Conservation (phyloP, 306 rosid species). For the Quercus robur region DNA sequence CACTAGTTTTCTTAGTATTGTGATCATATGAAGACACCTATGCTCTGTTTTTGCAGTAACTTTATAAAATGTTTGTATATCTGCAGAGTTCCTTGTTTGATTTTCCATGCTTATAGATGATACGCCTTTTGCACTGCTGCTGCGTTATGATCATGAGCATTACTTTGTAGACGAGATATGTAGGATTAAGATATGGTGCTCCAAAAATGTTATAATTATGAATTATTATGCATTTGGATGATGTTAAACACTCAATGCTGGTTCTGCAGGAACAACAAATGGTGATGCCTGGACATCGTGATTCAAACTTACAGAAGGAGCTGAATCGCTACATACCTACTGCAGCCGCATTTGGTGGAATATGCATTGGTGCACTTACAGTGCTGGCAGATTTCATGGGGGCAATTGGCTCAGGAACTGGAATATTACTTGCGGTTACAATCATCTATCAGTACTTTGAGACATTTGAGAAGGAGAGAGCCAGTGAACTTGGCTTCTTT, state of each 20-base stretch:
- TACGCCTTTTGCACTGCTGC: neutral
- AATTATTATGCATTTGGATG: neutral
- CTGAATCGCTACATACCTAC: conserved; percentile 66
- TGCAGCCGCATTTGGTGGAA: conserved; percentile 68
- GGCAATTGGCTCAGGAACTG: conserved; percentile 69
- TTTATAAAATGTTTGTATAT: neutral
- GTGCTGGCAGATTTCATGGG: conserved; percentile 79
- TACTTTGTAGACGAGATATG: neutral
- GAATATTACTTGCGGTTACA: conserved; percentile 66
- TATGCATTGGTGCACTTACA: conserved; percentile 71
- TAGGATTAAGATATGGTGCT: neutral
- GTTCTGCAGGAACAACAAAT: conserved; percentile 65
- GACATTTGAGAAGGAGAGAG: conserved; percentile 66
- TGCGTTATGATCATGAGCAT: neutral
- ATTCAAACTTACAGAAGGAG: conserved; percentile 61
- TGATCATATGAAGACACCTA: neutral
- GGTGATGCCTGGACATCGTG: conserved; percentile 72
- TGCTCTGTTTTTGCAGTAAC: neutral
- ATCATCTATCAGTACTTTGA: conserved; percentile 62
- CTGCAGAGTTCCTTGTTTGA: neutral
- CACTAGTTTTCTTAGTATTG: neutral
- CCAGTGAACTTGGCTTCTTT: conserved; percentile 56
- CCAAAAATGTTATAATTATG: neutral
- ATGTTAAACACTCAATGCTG: neutral
- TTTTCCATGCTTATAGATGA: neutral